Conservation (phyloP, 2,329 filamentous ascomycete species). For the Paecilomyces sp. region DNA sequence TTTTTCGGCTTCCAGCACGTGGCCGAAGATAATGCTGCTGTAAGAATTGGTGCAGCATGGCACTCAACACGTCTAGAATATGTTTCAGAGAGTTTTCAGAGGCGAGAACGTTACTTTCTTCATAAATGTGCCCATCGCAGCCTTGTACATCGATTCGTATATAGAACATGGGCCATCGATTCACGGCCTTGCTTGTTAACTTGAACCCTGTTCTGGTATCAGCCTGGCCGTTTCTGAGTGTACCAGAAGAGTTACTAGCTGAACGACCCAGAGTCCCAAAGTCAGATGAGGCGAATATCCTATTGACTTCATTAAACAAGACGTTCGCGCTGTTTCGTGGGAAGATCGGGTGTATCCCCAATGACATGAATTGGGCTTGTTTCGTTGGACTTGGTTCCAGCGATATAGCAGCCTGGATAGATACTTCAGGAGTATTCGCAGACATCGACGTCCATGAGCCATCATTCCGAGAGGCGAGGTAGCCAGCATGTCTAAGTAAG, state of each 20-base stretch:
- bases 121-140: conserved; percentile 29
- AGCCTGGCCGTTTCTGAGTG: conserved; percentile 24
- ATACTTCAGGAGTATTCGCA: conserved; percentile 56
- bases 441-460: conserved; percentile 63
- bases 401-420: conserved; percentile 65
- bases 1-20: conserved; percentile 19
- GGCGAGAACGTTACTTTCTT: conserved; percentile 27
- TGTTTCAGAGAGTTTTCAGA: conserved; percentile 43
- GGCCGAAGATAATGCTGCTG: conserved; percentile 64
- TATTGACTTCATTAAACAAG: conserved; percentile 73
- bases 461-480: conserved; percentile 48
- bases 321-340: conserved; percentile 52
- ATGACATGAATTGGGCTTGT: conserved; percentile 70
- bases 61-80: conserved; percentile 59
- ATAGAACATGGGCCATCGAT: conserved; percentile 85
- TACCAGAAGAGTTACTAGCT: conserved; percentile 24
- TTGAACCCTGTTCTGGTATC: conserved; percentile 44
- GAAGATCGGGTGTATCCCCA: conserved; percentile 63
- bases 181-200: conserved; percentile 56
- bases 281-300: conserved; percentile 64
- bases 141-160: conserved; percentile 54
- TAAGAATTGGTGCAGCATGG: conserved; percentile 67
- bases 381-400: conserved; percentile 63
- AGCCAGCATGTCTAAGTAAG: conserved; percentile 59
- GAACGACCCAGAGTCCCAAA: conserved; percentile 60